These are phyloP conservation scores for Penicillium canescens DNA, from an alignment of 495 filamentous ascomycete species.

Conservation along the genomic window DNA sequence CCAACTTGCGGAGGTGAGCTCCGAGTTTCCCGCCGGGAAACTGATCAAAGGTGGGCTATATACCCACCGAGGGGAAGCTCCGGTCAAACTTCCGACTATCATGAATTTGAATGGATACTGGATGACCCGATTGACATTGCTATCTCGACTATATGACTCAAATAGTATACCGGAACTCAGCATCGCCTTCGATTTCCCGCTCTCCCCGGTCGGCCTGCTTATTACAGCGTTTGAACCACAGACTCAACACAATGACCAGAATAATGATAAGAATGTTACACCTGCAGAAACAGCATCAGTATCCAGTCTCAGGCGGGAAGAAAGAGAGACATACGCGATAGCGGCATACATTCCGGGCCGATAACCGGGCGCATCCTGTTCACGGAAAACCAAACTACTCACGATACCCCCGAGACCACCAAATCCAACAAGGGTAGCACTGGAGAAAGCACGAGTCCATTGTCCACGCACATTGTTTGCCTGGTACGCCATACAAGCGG, in stretches of 20 bases:
- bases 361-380: slow-evolving; percentile 58
- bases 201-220: slow-evolving; percentile 37
- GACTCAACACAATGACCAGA: slow-evolving; percentile 27
- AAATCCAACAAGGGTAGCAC: slow-evolving; percentile 53
- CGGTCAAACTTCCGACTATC: background rate
- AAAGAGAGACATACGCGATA: slow-evolving; percentile 35
- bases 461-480: slow-evolving; percentile 68
- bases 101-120: background rate
- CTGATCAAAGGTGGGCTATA: background rate
- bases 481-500: slow-evolving; percentile 59
- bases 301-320: background rate
- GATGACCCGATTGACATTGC: background rate
- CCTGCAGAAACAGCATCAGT: slow-evolving; percentile 20
- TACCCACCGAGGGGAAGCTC: slow-evolving; percentile 1
- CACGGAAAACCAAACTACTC: slow-evolving; percentile 57
- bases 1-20: background rate
- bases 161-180: slow-evolving; percentile 42
- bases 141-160: slow-evolving; percentile 9
- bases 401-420: slow-evolving; percentile 63
- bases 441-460: slow-evolving; percentile 63
- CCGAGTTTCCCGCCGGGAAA: slow-evolving; percentile 20
- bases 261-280: slow-evolving; percentile 47
- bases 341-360: slow-evolving; percentile 54
- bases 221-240: slow-evolving; percentile 39
- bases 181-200: slow-evolving; percentile 35